Conservation (phyloP, 345 rosid genomes). For the Lumnitzera racemosa region DNA sequence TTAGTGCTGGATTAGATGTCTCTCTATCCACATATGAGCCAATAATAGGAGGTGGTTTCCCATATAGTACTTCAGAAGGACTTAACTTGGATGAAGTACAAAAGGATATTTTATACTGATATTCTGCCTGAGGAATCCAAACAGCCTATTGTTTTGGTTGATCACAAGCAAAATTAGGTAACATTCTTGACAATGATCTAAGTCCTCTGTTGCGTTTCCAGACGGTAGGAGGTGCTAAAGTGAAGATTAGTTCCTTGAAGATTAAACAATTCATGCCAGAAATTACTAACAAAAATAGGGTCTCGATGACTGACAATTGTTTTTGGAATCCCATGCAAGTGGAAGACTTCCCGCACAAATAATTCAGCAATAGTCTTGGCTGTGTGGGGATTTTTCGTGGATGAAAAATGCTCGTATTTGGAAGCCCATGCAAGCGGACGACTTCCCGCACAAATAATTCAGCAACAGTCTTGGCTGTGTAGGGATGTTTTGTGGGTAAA, state of each 20-base stretch:
- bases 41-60: neutral
- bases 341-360: too few relatives aligned
- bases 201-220: neutral
- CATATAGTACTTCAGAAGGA: neutral
- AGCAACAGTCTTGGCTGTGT: neutral
- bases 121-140: neutral
- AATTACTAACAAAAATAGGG: neutral
- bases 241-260: neutral
- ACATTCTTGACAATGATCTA: neutral
- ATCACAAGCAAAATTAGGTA: neutral
- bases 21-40: too few relatives aligned
- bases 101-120: neutral
- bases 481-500: neutral
- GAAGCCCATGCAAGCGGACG: too few relatives aligned
- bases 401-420: too few relatives aligned
- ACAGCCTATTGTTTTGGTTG: neutral
- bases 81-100: neutral
- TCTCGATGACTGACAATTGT: neutral
- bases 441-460: neutral
- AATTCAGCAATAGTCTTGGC: too few relatives aligned
- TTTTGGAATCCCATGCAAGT: too few relatives aligned
- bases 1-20: too few relatives aligned
- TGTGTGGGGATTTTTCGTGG: too few relatives aligned
- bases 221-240: neutral
- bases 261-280: neutral